Evolutionary conservation across 2,329 filamentous ascomycete species (phyloP).

Genomic region (Trichoderma arundinaceum): DNA sequence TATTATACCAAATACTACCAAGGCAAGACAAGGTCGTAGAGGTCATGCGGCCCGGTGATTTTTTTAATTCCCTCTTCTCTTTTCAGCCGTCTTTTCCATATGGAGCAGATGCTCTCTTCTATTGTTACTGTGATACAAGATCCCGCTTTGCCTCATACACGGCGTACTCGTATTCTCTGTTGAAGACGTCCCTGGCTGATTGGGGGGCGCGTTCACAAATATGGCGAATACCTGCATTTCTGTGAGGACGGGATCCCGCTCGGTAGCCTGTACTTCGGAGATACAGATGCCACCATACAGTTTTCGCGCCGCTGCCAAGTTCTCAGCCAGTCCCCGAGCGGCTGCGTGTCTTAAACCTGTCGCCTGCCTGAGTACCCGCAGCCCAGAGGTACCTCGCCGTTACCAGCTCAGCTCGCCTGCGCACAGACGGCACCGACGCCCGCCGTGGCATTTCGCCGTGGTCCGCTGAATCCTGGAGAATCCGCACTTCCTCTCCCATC

Average conservation of each 20-base stretch:
- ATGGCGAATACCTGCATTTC: neutral
- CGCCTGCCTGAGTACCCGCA: neutral
- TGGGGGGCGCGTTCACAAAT: neutral
- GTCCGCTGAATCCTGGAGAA: constrained; percentile 8
- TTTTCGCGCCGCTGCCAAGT: neutral
- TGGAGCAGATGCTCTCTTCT: neutral
- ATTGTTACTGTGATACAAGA: neutral
- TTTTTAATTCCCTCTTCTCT: neutral
- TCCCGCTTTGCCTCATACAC: neutral
- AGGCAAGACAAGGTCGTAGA: neutral
- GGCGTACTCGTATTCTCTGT: neutral
- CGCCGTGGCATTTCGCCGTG: constrained; percentile 17
- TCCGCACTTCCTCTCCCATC: constrained; percentile 1
- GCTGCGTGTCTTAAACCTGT: neutral
- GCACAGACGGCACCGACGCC: constrained; percentile 9
- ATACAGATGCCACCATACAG: neutral
- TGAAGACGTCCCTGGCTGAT: neutral
- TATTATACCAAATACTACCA: neutral
- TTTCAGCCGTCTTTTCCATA: neutral
- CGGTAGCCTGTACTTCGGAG: neutral
- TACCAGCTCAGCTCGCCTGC: neutral
- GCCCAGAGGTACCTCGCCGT: neutral
- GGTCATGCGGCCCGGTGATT: neutral
- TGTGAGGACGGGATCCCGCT: neutral
- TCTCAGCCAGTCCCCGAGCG: neutral